Evolutionary conservation across 2,329 filamentous ascomycete species (phyloP), one percentile per base, ranked within the genome.

Genomic region (Colletotrichum tropicale): DNA sequence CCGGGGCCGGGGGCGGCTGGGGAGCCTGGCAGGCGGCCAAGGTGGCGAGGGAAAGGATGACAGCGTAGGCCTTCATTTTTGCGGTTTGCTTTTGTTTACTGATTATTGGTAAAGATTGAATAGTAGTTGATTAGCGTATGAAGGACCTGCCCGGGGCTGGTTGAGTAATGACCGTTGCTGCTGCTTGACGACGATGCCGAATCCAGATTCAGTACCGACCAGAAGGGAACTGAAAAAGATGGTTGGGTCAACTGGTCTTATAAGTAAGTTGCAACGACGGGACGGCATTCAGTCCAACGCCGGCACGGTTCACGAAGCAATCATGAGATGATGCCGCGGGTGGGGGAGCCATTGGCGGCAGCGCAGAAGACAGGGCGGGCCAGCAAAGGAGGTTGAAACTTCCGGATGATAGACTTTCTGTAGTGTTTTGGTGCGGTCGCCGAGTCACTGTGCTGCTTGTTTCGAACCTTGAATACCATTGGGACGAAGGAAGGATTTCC

Each of bases 341-440:
- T 32, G 61, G 61, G 32, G 61, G 32, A 43, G 32, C 61, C 61
- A 38, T 26, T 21, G 34, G n/a, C 61, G 61, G 61, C 61, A 24
- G 61, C 34, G 34, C 16, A 24, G 38, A 60, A 30, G 21, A 38
- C 18, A 30, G 16, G 52, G 52, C 36, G 21, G 52, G 52, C 62
- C 36, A 55, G 36, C 21, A 8, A 32, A 58, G 68, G 58, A 52
- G 58, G 30, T 69, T 60, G 64, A 69, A 74, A 76, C 70, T 28
- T 69, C 58, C 48, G 64, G 65, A 69, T 26, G 74, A 76, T 76
- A 76, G 34, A 76, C 74, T 76, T 76, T 76, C 34, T 52, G 32
- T 64, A 74, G 74, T 74, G 74, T 76, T 76, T 76, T 76, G 74
- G 60, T 15, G 70, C 32, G 48, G 74, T 76, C 70, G 58, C 70